Evolutionary conservation across 768 basidiomycete species (phyloP).

Genomic region (Tricholoma furcatifolium): DNA sequence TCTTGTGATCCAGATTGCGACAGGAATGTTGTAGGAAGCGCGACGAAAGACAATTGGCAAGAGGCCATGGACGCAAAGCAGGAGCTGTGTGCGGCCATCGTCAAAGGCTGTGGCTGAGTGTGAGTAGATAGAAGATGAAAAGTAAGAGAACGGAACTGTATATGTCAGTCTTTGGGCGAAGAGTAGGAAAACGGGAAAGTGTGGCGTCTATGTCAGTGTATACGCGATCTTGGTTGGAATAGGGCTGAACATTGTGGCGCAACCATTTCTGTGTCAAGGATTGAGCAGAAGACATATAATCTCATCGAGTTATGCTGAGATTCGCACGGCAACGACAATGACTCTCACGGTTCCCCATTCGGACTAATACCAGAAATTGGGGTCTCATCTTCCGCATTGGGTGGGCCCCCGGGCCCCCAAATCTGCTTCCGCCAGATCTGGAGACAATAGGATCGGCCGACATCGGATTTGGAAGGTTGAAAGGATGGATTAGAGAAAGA

Average conservation of each 20-base stretch:
- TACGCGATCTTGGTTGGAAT: conserved; percentile 54
- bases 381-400: conserved; percentile 22
- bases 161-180: conserved; percentile 78
- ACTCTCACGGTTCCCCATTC: conserved; percentile 16
- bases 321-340: neutral
- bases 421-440: conserved; percentile 24
- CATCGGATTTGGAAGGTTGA: conserved; percentile 29
- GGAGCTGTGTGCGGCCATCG: conserved; percentile 88
- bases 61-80: conserved; percentile 89
- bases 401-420: conserved; percentile 1
- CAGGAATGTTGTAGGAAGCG: conserved; percentile 88
- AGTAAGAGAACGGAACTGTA: conserved; percentile 53
- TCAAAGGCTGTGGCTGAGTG: conserved; percentile 67
- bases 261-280: conserved; percentile 63
- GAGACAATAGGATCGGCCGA: conserved; percentile 18
- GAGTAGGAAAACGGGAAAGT: conserved; percentile 51
- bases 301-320: conserved; percentile 4
- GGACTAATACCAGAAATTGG: conserved; percentile 15
- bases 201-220: conserved; percentile 60
- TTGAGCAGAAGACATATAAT: conserved; percentile 21
- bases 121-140: conserved; percentile 2
- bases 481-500: conserved; percentile 20
- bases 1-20: conserved; percentile 83
- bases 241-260: conserved; percentile 57
- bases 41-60: conserved; percentile 81